Evolutionary conservation across 768 basidiomycete genomes (phyloP).

Genomic region (Amanita molliuscula): DNA sequence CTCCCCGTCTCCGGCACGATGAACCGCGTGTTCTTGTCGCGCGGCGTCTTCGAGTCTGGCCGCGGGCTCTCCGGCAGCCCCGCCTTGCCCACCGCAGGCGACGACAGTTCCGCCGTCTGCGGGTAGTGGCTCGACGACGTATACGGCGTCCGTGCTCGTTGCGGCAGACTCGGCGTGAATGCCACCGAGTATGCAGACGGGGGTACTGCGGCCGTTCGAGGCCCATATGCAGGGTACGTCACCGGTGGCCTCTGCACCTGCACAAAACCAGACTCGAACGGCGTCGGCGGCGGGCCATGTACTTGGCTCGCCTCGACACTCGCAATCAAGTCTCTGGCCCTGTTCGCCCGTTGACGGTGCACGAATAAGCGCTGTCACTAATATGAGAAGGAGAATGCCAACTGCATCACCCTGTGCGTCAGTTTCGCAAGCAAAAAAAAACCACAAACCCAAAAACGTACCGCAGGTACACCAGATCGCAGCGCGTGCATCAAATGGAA

Average conservation of each 20-base stretch:
- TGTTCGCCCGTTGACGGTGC: slow-evolving; percentile 1
- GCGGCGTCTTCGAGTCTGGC: background rate
- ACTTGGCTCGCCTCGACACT: slow-evolving; percentile 20
- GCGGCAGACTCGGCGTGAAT: slow-evolving; percentile 1
- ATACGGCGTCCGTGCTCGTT: background rate
- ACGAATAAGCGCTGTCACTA: background rate
- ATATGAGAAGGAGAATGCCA: background rate
- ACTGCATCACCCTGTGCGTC: background rate
- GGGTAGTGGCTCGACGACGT: slow-evolving; percentile 3
- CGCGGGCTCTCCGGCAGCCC: slow-evolving; percentile 2
- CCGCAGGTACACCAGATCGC: slow-evolving; percentile 1
- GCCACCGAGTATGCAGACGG: slow-evolving; percentile 1
- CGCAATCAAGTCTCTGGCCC: slow-evolving; percentile 3
- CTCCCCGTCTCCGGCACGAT: background rate
- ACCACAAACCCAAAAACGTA: background rate
- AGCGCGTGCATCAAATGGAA: background rate
- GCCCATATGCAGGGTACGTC: background rate
- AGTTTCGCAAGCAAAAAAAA: background rate
- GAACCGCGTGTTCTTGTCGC: slow-evolving; percentile 8
- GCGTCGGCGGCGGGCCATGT: slow-evolving; percentile 18
- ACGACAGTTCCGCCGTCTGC: background rate
- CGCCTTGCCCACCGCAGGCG: background rate
- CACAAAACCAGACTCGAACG: slow-evolving; percentile 17
- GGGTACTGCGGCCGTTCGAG: slow-evolving; percentile 2
- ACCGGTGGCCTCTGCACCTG: slow-evolving; percentile 9